These are phyloP conservation scores for Neltuma alba DNA, from an alignment of 306 rosid genomes.

Conservation along the genomic window DNA sequence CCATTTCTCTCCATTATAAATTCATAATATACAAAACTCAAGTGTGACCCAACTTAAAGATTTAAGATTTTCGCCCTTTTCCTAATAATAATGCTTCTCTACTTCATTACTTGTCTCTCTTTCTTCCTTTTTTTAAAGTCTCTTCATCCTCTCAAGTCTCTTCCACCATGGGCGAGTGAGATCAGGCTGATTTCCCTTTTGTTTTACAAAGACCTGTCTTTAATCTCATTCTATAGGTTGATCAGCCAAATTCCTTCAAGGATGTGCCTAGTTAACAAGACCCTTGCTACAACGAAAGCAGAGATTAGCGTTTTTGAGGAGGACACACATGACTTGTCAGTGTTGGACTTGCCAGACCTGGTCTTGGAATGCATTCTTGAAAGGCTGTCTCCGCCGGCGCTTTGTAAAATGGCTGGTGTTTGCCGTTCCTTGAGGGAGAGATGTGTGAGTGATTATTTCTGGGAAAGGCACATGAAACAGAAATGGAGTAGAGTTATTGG, in stretches of 20 bases:
- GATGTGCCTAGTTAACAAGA: constrained; percentile 59
- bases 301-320: constrained; percentile 55
- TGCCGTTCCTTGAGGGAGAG: constrained; percentile 77
- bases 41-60: constrained; percentile 41
- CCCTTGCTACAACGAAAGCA: constrained; percentile 50
- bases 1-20: constrained; percentile 22
- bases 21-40: constrained; percentile 39
- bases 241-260: constrained; percentile 44
- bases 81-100: constrained; percentile 63
- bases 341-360: constrained; percentile 88
- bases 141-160: constrained; percentile 55
- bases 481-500: constrained; percentile 92
- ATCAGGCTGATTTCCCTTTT: constrained; percentile 60
- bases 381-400: constrained; percentile 70
- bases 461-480: constrained; percentile 84
- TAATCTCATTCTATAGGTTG: constrained; percentile 40
- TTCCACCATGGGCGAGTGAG: constrained; percentile 74
- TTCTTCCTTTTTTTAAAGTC: constrained; percentile 77
- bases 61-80: constrained; percentile 25
- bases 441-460: constrained; percentile 79
- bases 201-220: constrained; percentile 49
- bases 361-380: constrained; percentile 86
- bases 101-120: constrained; percentile 73
- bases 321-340: constrained; percentile 43
- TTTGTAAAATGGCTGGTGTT: constrained; percentile 73